phyloP scores from a whole-genome alignment of 2,329 filamentous ascomycete species.

The Colletotrichum magnum region DNA sequence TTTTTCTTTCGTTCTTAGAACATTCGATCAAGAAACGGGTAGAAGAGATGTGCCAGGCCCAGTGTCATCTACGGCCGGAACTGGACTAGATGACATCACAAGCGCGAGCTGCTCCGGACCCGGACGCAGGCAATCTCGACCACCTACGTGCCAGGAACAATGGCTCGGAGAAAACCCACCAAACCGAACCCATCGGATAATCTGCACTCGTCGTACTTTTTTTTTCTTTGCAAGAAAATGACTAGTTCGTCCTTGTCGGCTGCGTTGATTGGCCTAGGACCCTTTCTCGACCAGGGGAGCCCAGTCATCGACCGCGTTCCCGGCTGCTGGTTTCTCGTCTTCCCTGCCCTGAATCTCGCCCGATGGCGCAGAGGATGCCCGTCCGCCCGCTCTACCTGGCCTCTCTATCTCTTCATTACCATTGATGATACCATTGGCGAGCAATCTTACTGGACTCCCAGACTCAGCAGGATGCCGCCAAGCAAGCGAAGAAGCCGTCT shows the following conservation, averaged over 20 bases:
- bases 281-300: not conserved
- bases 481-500: not conserved
- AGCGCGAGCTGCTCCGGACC: no score
- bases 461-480: not conserved
- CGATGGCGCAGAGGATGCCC: not conserved
- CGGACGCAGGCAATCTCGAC: no score
- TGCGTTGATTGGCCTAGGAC: not conserved
- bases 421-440: not conserved
- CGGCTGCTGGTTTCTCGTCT: not conserved
- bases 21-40: not conserved
- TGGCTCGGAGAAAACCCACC: conserved; percentile 16
- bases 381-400: not conserved
- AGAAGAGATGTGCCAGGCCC: not conserved
- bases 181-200: not conserved
- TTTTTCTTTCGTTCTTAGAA: not conserved
- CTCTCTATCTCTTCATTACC: not conserved
- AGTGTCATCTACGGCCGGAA: not conserved
- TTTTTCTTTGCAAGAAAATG: not conserved
- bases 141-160: not conserved
- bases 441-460: not conserved
- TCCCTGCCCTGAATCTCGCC: not conserved
- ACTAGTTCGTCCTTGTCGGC: not conserved
- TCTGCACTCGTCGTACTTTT: not conserved
- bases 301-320: conserved; percentile 4
- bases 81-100: conserved; percentile 14